Conservation (phyloP, 108 stramenopile genomes). For the Cyclotella baltica region DNA sequence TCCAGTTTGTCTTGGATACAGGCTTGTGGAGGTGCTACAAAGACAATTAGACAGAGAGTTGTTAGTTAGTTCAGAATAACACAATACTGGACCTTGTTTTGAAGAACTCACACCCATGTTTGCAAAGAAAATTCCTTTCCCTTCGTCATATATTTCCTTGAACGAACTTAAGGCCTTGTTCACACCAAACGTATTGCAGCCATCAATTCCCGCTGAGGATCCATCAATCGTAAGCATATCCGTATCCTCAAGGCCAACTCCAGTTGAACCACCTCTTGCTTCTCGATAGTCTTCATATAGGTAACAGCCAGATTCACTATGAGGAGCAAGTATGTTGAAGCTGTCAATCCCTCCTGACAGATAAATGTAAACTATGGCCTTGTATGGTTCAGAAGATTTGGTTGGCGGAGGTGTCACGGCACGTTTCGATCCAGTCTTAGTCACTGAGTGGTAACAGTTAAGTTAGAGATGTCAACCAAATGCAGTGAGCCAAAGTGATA, state of each 20-base stretch:
- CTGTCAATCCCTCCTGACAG: conserved; percentile 54
- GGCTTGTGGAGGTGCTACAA: conserved; percentile 51
- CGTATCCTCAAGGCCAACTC: conserved; percentile 31
- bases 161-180: conserved; percentile 41
- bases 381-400: conserved; percentile 47
- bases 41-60: not conserved
- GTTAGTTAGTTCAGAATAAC: not conserved
- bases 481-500: too few species aligned
- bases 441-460: too few species aligned
- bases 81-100: too few species aligned
- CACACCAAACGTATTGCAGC: conserved; percentile 56
- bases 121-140: conserved; percentile 57
- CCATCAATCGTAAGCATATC: conserved; percentile 51
- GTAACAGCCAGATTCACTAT: conserved; percentile 18
- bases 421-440: conserved; percentile 36
- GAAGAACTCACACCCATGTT: conserved; percentile 44
- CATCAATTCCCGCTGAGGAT: conserved; percentile 40
- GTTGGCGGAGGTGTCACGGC: conserved; percentile 33
- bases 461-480: too few species aligned
- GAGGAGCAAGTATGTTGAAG: conserved; percentile 57
- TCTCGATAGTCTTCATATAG: conserved; percentile 44
- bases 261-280: conserved; percentile 58
- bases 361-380: conserved; percentile 54
- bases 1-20: conserved; percentile 41
- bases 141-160: conserved; percentile 56